Evolutionary conservation across 108 stramenopile species (phyloP).

Genomic region (Pseudonitzschia delicatissima): DNA sequence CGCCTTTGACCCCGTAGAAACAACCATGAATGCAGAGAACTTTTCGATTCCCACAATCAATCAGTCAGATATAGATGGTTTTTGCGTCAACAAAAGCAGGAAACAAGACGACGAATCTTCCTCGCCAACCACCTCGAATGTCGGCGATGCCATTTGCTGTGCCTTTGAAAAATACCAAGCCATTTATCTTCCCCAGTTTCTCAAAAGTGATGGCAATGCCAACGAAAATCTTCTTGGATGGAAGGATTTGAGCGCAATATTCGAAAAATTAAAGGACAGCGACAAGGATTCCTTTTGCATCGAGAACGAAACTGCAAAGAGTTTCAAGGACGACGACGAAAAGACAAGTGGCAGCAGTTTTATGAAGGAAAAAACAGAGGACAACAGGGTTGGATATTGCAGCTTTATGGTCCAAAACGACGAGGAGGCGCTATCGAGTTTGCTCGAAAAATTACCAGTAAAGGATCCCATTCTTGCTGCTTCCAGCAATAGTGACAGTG

Average conservation of each 20-base stretch:
- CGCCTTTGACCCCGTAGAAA: no score
- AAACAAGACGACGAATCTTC: no score
- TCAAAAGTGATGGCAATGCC: background rate
- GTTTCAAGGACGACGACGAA: constrained; percentile 12
- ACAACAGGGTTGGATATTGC: constrained; percentile 57
- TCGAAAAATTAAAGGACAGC: constrained; percentile 35
- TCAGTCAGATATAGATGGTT: no score
- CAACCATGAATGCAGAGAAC: no score
- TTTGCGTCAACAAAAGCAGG: no score
- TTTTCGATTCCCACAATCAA: no score
- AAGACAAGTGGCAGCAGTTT: constrained; percentile 32
- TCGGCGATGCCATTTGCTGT: background rate
- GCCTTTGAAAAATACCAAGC: constrained; percentile 5
- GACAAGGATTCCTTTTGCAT: constrained; percentile 74
- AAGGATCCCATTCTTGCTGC: constrained; percentile 5
- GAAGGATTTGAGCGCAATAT: constrained; percentile 32
- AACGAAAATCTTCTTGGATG: background rate
- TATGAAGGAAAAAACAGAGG: constrained; percentile 16
- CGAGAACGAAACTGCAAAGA: constrained; percentile 30
- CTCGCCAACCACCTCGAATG: no score
- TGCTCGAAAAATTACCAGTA: constrained; percentile 49
- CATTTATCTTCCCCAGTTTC: background rate
- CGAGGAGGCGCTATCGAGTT: constrained; percentile 17
- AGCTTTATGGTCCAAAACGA: constrained; percentile 82
- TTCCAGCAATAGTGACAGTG: background rate